Evolutionary conservation across 2,329 filamentous ascomycete genomes (phyloP).

Genomic region (Pseudophaeomoniella oleicola): DNA sequence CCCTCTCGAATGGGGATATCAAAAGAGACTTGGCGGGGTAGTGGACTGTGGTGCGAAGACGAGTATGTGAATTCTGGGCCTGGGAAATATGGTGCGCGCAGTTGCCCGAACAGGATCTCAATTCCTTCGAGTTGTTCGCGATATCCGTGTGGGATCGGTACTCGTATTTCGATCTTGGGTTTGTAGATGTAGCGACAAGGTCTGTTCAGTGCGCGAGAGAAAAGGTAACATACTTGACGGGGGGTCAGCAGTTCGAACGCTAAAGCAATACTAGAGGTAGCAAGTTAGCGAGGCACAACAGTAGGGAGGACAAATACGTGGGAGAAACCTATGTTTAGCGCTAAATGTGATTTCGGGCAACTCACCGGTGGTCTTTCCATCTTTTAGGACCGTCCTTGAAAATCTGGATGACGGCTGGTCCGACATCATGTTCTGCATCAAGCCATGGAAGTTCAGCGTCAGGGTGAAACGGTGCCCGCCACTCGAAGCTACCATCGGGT

Average conservation of each 20-base stretch:
- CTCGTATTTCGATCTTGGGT: constrained; percentile 62
- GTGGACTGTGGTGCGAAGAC: constrained; percentile 12
- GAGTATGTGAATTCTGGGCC: constrained; percentile 38
- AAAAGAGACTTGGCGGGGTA: background rate
- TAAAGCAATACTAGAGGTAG: constrained; percentile 63
- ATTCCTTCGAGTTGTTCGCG: constrained; percentile 65
- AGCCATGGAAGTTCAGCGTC: constrained; percentile 85
- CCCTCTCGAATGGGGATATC: background rate
- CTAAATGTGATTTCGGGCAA: background rate
- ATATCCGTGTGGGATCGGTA: constrained; percentile 78
- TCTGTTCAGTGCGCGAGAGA: constrained; percentile 62
- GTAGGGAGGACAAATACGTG: constrained; percentile 7
- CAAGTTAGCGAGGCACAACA: too few relatives aligned
- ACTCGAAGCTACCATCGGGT: constrained; percentile 70
- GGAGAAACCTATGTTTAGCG: constrained; percentile 1
- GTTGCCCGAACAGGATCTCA: constrained; percentile 43
- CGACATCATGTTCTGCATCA: constrained; percentile 91
- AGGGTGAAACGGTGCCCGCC: constrained; percentile 88
- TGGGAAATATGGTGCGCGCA: constrained; percentile 48
- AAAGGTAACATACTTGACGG: constrained; percentile 64
- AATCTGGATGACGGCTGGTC: constrained; percentile 78
- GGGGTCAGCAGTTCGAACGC: constrained; percentile 85
- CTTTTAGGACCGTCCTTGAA: constrained; percentile 84
- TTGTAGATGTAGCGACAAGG: constrained; percentile 65
- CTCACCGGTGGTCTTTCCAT: constrained; percentile 60